Evolutionary conservation across 495 filamentous ascomycete species (phyloP).

Genomic region (Saxispiralis lemnorum): DNA sequence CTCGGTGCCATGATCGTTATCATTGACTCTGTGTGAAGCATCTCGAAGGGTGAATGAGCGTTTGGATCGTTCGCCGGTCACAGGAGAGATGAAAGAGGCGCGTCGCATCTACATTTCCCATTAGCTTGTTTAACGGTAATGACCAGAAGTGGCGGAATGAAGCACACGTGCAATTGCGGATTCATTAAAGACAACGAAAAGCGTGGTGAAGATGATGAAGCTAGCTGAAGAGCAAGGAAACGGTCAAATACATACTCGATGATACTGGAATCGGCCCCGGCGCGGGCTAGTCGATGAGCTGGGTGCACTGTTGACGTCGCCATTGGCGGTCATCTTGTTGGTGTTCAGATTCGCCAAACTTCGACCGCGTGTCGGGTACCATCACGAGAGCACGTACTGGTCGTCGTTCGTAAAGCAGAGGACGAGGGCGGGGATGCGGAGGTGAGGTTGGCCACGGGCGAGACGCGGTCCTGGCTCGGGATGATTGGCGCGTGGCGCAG

Average conservation of each 20-base stretch:
- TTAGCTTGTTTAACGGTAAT: too few relatives aligned
- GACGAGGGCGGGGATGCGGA: too few relatives aligned
- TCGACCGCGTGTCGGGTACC: too few relatives aligned
- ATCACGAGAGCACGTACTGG: too few relatives aligned
- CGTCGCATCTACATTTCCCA: neutral
- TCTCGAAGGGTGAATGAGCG: slow-evolving; percentile 13
- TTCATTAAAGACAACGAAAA: too few relatives aligned
- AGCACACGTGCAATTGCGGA: too few relatives aligned
- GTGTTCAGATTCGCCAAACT: too few relatives aligned
- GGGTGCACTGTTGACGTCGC: neutral
- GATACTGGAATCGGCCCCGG: neutral
- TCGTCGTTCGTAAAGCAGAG: too few relatives aligned
- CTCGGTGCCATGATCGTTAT: slow-evolving; percentile 1
- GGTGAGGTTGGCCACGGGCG: too few relatives aligned
- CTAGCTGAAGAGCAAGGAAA: neutral
- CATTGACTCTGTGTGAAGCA: slow-evolving; percentile 7
- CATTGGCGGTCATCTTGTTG: neutral
- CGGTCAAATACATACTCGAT: neutral
- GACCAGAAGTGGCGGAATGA: too few relatives aligned
- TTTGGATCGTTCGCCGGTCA: slow-evolving; percentile 12
- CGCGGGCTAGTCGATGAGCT: neutral
- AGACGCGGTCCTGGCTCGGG: too few relatives aligned
- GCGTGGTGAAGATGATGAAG: neutral
- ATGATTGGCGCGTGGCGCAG: too few relatives aligned
- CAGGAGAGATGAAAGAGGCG: slow-evolving; percentile 11